Evolutionary conservation across 768 basidiomycete genomes (phyloP).

Genomic region (Xerocomellus intermedius): DNA sequence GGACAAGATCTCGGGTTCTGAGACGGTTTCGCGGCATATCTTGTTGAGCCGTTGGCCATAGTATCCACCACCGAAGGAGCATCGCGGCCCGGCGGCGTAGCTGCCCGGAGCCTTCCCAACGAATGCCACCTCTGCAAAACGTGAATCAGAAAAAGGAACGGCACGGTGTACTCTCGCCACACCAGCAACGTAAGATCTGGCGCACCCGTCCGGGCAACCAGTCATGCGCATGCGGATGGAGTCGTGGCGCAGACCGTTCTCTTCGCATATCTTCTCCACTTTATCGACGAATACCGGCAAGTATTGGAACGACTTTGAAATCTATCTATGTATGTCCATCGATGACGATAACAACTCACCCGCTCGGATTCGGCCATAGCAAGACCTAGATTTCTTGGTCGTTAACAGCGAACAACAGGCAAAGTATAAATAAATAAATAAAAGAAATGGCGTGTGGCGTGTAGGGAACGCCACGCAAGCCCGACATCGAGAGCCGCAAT

Average conservation of each 20-base stretch:
- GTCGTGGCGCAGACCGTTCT: slow-evolving; percentile 89
- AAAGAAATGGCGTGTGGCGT: slow-evolving; percentile 50
- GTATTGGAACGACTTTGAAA: slow-evolving; percentile 63
- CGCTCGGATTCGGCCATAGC: slow-evolving; percentile 81
- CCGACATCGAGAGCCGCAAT: slow-evolving; percentile 84
- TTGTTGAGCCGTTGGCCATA: slow-evolving; percentile 94
- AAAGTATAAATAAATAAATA: background rate
- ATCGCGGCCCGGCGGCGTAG: too few species aligned
- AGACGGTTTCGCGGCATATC: slow-evolving; percentile 89
- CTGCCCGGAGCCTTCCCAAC: slow-evolving; percentile 93
- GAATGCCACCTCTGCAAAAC: slow-evolving; percentile 79
- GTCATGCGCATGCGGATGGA: slow-evolving; percentile 99
- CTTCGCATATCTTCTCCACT: slow-evolving; percentile 92
- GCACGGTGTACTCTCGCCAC: slow-evolving; percentile 12
- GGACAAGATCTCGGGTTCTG: slow-evolving; percentile 87
- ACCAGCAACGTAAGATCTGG: slow-evolving; percentile 90
- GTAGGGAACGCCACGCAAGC: slow-evolving; percentile 98
- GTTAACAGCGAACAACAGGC: background rate
- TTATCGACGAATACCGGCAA: slow-evolving; percentile 91
- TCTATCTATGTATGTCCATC: slow-evolving; percentile 5
- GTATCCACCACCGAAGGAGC: slow-evolving; percentile 95
- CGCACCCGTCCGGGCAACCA: slow-evolving; percentile 93
- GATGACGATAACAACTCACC: slow-evolving; percentile 33
- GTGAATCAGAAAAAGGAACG: background rate
- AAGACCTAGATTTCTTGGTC: slow-evolving; percentile 40